Evolutionary conservation across 2,329 filamentous ascomycete genomes (phyloP), one percentile per base, ranked within the genome.

Genomic region (Elsinoe fawcettii): DNA sequence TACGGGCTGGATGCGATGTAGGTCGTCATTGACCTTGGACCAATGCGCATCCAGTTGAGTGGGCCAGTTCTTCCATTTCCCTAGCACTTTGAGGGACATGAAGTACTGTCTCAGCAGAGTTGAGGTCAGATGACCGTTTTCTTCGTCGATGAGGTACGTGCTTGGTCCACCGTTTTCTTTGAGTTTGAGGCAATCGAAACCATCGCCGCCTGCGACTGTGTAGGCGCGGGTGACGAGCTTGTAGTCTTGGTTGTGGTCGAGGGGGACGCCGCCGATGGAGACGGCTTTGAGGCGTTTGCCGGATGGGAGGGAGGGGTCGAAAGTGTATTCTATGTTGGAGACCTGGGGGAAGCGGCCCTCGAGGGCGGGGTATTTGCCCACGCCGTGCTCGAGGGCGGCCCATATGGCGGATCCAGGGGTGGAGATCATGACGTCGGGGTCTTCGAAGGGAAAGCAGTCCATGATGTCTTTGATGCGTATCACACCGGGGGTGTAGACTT

Each of bases 41-140:
- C 88, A 95, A 67, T 89, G 84, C 1, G 75, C 71, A 14, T 77
- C 74, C 66, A 88, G 75, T 59, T 77, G 78, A 1, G 79, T 75
- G 12, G 85, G 81, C 75, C 87, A 87, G 58, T 83, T 78, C 59
- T 81, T 83, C 90, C 90, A 96, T 65, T 83, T 82, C 16, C 89
- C 88, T 23, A 95, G 74, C 1, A 91, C 86, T 57, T 88, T 88
- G 43, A 95, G 77, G 5, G 85, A 87, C 80, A 95, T 86, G 71
- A 96, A 96, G 71, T 95, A 96, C 68, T 96, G 90, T 11, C 90
- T 83, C 18, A 96, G 77, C 69, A 96, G 85, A 66, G 87, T 88
- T 51, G 87, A 90, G 64, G 96, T 88, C 57, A 96, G 77, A 14
- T 95, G 84, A 2, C 90, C 91, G 63, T 88, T 91, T 68, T 96